Percentiles rank a stretch among this genome's conserved stretches.
These are phyloP conservation scores for Carallia pectinifolia DNA, from an alignment of 345 rosid genomes.

Conservation along the genomic window DNA sequence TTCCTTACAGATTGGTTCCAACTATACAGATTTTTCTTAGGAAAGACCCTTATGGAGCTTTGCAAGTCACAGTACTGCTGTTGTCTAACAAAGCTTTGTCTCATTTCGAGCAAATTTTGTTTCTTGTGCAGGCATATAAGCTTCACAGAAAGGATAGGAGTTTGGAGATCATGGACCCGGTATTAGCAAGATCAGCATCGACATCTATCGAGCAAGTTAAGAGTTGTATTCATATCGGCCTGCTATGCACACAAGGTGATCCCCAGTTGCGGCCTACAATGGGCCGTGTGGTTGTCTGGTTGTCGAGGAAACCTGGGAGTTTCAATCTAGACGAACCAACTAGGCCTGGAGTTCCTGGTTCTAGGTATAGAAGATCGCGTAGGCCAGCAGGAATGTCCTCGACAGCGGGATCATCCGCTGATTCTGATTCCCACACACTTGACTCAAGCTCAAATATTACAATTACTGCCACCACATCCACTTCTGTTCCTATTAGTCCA, in stretches of 20 bases:
- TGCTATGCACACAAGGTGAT: constrained; percentile 83
- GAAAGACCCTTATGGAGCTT: not conserved
- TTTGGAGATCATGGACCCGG: constrained; percentile 66
- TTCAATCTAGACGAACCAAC: constrained; percentile 58
- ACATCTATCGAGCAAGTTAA: constrained; percentile 53
- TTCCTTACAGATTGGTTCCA: not conserved
- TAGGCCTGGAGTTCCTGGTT: constrained; percentile 65
- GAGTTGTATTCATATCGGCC: constrained; percentile 70
- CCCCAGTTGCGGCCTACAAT: constrained; percentile 64
- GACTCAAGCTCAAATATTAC: constrained; percentile 43
- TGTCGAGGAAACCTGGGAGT: constrained; percentile 52
- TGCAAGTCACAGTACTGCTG: not conserved
- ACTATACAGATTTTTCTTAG: not conserved
- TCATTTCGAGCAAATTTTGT: not conserved
- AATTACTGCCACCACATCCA: constrained; percentile 33
- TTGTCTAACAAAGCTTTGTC: not conserved
- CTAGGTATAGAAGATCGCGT: constrained; percentile 57
- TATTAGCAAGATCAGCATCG: constrained; percentile 56
- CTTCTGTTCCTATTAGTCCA: constrained; percentile 28
- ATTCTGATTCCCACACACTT: constrained; percentile 34
- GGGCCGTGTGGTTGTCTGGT: constrained; percentile 61
- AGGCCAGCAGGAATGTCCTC: constrained; percentile 47
- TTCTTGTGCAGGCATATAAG: constrained; percentile 61
- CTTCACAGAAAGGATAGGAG: constrained; percentile 62
- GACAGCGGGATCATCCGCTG: constrained; percentile 39